A percentile compares a stretch with the other conserved stretches of the same genome.
Evolutionary conservation across 768 basidiomycete species (phyloP).

Genomic region (Suillus luteus): DNA sequence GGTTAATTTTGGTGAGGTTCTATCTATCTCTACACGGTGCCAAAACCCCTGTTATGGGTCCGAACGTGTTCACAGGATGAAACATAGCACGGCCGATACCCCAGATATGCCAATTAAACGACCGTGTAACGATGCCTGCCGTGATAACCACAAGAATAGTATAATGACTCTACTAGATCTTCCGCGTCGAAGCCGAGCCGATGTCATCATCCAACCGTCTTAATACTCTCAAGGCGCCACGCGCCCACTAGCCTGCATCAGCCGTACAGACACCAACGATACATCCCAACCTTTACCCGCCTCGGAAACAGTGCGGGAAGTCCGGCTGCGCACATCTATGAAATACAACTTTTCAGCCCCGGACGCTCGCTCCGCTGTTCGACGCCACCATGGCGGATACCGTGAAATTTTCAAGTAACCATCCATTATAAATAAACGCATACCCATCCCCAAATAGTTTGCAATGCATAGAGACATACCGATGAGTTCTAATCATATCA

Average conservation of each 20-base stretch:
- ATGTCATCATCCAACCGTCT: background rate
- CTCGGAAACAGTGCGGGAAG: background rate
- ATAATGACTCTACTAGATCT: background rate
- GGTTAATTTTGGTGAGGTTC: background rate
- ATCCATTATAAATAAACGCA: background rate
- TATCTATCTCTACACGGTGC: background rate
- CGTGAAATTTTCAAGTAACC: background rate
- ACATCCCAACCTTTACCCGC: background rate
- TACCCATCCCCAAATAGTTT: background rate
- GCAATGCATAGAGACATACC: background rate
- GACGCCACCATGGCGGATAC: background rate
- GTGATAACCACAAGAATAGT: background rate
- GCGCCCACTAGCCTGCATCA: background rate
- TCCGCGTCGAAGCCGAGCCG: background rate
- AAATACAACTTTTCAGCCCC: background rate
- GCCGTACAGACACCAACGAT: too few relatives aligned
- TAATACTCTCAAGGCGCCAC: background rate
- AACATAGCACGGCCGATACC: too few relatives aligned
- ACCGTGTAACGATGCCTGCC: background rate
- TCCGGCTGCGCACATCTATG: background rate
- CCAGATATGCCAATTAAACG: background rate
- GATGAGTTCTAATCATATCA: constrained; percentile 1
- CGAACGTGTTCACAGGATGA: constrained; percentile 1
- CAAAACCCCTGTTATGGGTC: background rate
- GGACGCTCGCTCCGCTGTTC: too few relatives aligned